Conservation (phyloP, 345 rosid species). For the Gossypium mustelinum region DNA sequence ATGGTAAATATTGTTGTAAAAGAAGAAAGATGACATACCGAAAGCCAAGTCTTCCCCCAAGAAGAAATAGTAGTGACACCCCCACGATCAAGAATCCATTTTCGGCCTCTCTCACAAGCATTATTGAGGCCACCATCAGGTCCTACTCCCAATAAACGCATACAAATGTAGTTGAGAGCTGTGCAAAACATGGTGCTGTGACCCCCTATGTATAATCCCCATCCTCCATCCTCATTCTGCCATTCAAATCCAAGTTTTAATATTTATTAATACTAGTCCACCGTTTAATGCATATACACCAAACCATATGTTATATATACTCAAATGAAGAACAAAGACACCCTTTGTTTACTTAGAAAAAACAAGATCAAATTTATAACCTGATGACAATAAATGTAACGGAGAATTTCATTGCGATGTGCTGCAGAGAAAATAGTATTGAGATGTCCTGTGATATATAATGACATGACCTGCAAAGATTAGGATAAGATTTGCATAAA, state of each 20-base stretch:
- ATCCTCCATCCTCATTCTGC: constrained; percentile 52
- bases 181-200: constrained; percentile 50
- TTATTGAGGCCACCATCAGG: constrained; percentile 21
- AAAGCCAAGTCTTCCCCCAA: constrained; percentile 14
- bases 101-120: constrained; percentile 7
- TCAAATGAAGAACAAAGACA: not conserved
- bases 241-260: too few species aligned
- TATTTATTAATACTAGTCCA: too few species aligned
- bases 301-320: too few species aligned
- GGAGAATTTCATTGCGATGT: constrained; percentile 42
- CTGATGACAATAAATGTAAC: constrained; percentile 48
- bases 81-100: constrained; percentile 10
- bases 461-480: constrained; percentile 29
- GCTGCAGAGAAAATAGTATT: constrained; percentile 29
- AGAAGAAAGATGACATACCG: not conserved
- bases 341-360: not conserved
- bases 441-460: constrained; percentile 42
- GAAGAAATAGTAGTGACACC: not conserved
- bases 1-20: too few species aligned
- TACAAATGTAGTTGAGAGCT: constrained; percentile 38
- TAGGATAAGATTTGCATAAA: not conserved
- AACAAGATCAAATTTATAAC: not conserved
- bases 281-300: too few species aligned
- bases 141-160: constrained; percentile 46
- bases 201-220: constrained; percentile 53